Evolutionary conservation across 768 basidiomycete species (phyloP).

Genomic region (Phlegmacium glaucopus): DNA sequence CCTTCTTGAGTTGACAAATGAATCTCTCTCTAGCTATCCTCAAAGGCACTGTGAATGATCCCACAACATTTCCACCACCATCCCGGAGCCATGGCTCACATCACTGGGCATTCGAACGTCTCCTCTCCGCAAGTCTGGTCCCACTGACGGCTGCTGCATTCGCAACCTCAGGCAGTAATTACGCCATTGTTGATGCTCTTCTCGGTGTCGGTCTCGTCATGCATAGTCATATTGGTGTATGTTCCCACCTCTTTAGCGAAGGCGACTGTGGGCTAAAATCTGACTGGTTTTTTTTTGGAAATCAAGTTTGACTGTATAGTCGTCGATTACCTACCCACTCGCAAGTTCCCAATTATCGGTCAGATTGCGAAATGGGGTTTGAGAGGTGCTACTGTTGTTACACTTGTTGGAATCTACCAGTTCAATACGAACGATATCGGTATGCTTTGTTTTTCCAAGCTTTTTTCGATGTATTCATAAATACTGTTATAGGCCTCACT

Average conservation of each 20-base stretch:
- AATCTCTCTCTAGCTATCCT: conserved; percentile 57
- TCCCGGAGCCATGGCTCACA: conserved; percentile 84
- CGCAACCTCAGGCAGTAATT: conserved; percentile 66
- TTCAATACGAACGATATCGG: conserved; percentile 99
- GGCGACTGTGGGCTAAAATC: background rate
- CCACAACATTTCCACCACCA: conserved; percentile 83
- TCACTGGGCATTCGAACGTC: conserved; percentile 91
- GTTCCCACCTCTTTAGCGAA: conserved; percentile 25
- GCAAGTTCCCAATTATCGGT: conserved; percentile 89
- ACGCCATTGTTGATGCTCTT: conserved; percentile 88
- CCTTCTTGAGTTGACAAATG: background rate
- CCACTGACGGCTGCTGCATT: conserved; percentile 88
- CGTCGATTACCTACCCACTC: conserved; percentile 88
- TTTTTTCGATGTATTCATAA: background rate
- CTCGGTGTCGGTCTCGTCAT: conserved; percentile 85
- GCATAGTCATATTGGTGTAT: conserved; percentile 93
- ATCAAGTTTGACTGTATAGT: conserved; percentile 69
- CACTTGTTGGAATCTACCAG: conserved; percentile 89
- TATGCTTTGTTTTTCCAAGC: conserved; percentile 48
- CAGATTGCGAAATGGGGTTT: conserved; percentile 70
- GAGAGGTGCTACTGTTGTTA: conserved; percentile 72
- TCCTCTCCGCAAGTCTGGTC: conserved; percentile 82
- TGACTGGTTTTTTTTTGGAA: background rate
- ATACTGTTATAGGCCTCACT: conserved; percentile 59
- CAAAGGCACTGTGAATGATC: conserved; percentile 93